Base-by-base conservation (phyloP, 1,284 basidiomycete species). In the Waitea zeae region DNA sequence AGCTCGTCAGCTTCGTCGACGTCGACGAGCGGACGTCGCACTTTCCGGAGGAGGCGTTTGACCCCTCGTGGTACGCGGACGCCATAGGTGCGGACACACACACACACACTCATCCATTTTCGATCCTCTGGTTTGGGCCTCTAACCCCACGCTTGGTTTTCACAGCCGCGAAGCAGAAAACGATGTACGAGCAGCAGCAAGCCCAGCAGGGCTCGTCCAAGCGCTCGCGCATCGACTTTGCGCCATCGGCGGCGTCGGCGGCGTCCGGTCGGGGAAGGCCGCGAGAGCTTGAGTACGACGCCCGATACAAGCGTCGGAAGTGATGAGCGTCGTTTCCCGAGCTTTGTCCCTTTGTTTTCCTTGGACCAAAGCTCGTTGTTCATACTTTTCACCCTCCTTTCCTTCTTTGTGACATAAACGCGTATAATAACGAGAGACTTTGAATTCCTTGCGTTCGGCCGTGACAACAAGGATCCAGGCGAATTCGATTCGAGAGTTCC, bases 1-100 rank as follows among this genome's bases (percentile, higher is more conserved):
- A 90, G 45, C 71, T 98, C 1, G 90, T 97, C 38, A 78, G 89
- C 49, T 84, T 92, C 53, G 74, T 93, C 7, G 78, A 80, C 39
- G 77, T 95, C 11, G 78, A 92, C 47, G 93, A 98, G 52, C 70
- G 76, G 9, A 61, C 68, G 11, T 80, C 78, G 0, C 83, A 86
- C 43, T 90, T 90, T 46, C 77, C 81, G 1, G 58, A 53, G 30
- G 55, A 61, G 14, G 49, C 79, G 35, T 54, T 77, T 5, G 52
- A 61, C 36, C 56, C 62, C 1, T 75, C 69, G 38, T 84, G 75
- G 79, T 72, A 62, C 51, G 69, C 78, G 20, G 70, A 75, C 34
- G 62, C 58, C 46, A 70, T 83, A 49, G 77, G 78, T 81, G 56
- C 51, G 54, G 51, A n/a, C 20, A 27, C 20, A 7, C 34, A 26